Evolutionary conservation across 176 grass and related monocot species (phyloP).

Genomic region (Pharus latifolius): DNA sequence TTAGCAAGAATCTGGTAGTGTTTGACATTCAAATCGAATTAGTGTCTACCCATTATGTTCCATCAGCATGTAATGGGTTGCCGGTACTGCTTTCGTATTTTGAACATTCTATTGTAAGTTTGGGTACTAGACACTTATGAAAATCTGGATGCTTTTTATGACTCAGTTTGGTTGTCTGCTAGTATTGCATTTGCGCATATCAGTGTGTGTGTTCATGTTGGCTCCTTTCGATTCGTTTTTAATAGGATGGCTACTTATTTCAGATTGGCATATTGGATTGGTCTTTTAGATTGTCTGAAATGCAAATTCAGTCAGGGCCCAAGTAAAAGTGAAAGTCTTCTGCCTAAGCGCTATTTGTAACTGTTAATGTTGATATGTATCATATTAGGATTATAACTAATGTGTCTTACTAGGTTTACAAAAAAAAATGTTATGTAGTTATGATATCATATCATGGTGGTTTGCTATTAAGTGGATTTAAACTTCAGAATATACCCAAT

Average conservation of each 20-base stretch:
- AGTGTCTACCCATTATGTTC: background rate
- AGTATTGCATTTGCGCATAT: background rate
- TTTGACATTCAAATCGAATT: conserved; percentile 2
- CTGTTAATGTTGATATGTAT: too few relatives aligned
- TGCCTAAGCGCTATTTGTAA: background rate
- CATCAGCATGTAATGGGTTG: conserved; percentile 19
- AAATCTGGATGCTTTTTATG: conserved; percentile 12
- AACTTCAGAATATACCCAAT: too few relatives aligned
- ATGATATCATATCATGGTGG: too few relatives aligned
- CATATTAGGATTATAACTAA: too few relatives aligned
- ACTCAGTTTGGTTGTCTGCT: background rate
- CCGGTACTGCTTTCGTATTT: conserved; percentile 22
- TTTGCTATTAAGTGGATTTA: too few relatives aligned
- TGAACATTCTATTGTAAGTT: conserved; percentile 5
- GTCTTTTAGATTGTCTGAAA: background rate
- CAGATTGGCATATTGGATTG: background rate
- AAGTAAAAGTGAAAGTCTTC: too few relatives aligned
- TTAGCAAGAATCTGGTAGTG: too few relatives aligned
- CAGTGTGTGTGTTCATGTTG: background rate
- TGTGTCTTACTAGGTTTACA: too few relatives aligned
- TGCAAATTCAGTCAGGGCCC: too few relatives aligned
- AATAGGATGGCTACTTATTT: too few relatives aligned
- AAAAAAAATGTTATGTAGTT: too few relatives aligned
- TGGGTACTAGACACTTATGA: conserved; percentile 1
- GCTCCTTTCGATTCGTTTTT: background rate